These are phyloP conservation scores for Claviceps sp. DNA, from an alignment of 2,329 filamentous ascomycete genomes.

Conservation along the genomic window DNA sequence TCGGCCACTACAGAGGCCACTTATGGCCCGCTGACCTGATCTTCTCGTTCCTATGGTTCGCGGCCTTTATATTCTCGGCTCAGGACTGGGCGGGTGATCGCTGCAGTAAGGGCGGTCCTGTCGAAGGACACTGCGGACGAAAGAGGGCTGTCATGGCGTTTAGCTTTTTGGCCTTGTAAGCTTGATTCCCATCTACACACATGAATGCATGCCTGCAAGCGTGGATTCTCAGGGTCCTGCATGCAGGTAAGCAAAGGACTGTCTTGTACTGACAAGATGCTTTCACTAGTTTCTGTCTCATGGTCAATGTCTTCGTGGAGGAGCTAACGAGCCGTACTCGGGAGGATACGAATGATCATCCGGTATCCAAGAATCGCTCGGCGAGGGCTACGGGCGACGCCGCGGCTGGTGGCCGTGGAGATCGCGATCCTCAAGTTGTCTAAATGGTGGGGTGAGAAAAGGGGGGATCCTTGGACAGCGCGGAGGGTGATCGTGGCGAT, in stretches of 20 bases:
- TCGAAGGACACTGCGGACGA: slow-evolving; percentile 6
- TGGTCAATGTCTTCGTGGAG: slow-evolving; percentile 9
- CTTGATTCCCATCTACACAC: neutral
- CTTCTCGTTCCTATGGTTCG: slow-evolving; percentile 16
- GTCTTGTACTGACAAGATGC: neutral
- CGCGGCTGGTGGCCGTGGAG: neutral
- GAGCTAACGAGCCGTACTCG: neutral
- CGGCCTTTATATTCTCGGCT: slow-evolving; percentile 14
- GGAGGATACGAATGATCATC: neutral
- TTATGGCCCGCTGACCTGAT: slow-evolving; percentile 11
- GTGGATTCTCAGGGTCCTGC: no score
- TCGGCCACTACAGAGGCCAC: slow-evolving; percentile 11
- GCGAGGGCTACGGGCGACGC: neutral
- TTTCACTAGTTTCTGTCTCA: slow-evolving; percentile 9
- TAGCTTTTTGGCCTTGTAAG: slow-evolving; percentile 14
- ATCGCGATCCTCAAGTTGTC: neutral
- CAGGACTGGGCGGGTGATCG: slow-evolving; percentile 11
- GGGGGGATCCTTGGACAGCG: neutral
- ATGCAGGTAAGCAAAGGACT: neutral
- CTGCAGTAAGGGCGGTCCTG: slow-evolving; percentile 3
- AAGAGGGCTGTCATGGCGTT: slow-evolving; percentile 14
- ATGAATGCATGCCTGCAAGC: neutral
- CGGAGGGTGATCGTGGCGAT: no score
- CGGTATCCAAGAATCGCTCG: neutral
- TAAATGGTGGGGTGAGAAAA: neutral